Base-by-base conservation (phyloP, 768 basidiomycete species). In the Leccinum uliginosum region DNA sequence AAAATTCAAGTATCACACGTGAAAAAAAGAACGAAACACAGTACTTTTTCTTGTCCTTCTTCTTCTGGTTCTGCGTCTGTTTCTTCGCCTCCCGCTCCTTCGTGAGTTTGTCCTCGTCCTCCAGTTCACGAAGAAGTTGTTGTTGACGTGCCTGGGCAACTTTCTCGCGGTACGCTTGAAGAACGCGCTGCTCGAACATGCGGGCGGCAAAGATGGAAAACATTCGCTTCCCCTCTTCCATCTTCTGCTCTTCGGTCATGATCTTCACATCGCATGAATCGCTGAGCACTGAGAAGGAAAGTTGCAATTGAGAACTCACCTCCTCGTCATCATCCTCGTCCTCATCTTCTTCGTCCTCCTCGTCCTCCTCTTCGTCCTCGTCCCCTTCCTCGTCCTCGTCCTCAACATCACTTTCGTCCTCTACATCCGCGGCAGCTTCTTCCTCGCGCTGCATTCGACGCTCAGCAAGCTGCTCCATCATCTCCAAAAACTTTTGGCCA, bases 381-480 rank as follows among this genome's bases (percentile, higher is more conserved):
- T 80, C 83, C 1, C 76, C 84, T 1, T 76, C 84, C 1, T 78
- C 83, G 0, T 77, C 82, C 0, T 83, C 84, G 1, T 84, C 85
- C 0, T 81, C 82, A 1, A 83, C 81, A 3, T 82, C 83, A 6
- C 83, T 82, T 34, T 82, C 84, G 21, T 80, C 81, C 26, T 84
- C 87, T 0, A 81, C 82, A 34, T 83, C 85, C 0, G 82, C 79
- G 17, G 77, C 80, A 30, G 76, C 80, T 67, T 81, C 79, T 64
- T 94, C 89, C 68, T 98, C 95, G 4, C 95, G 83, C 64, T 91
- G 87, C 83, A 96, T 92, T 46, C 96, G 83, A 50, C 93, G 83
- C 67, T 97, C 93, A 0, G 96, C 95, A 19, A 99, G 82, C 73
- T 96, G 93, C 72, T 98, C 97, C 97, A 99, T 99, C 97, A 99